phyloP scores from a whole-genome alignment of 2,329 filamentous ascomycete species.

The Dactylellina cionopaga region DNA sequence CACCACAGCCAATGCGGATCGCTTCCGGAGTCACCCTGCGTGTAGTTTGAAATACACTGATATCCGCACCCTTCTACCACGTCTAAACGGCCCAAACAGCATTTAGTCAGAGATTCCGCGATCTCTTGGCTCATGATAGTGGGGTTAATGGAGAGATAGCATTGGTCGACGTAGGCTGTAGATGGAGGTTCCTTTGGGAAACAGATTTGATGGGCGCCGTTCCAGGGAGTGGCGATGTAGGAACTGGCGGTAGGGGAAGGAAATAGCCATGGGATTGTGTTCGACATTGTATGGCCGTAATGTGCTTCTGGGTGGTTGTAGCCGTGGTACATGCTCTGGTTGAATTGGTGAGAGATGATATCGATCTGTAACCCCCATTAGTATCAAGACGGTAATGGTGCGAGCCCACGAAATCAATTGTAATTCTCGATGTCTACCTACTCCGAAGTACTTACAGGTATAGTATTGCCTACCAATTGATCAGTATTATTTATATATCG shows the following conservation, averaged over 20 bases:
- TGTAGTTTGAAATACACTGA: constrained; percentile 20
- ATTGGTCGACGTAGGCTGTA: constrained; percentile 15
- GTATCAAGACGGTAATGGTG: not conserved
- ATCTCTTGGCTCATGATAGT: constrained; percentile 1
- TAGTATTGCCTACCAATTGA: not conserved
- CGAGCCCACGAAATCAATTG: not conserved
- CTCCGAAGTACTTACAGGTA: not conserved
- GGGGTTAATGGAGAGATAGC: not conserved
- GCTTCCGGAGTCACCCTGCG: not conserved
- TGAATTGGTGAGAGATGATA: not conserved
- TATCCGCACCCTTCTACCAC: constrained; percentile 26
- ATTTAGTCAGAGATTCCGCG: not conserved
- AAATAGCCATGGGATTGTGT: too few species aligned
- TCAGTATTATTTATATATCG: not conserved
- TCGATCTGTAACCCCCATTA: not conserved
- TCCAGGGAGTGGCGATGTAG: not conserved
- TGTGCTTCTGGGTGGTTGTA: constrained; percentile 9
- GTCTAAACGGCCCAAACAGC: constrained; percentile 24
- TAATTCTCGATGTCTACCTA: not conserved
- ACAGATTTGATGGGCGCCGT: not conserved
- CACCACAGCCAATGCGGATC: not conserved
- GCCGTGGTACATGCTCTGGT: constrained; percentile 1
- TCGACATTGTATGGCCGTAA: too few species aligned
- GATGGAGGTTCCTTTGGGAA: constrained; percentile 8
- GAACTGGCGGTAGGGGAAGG: too few species aligned